Base-by-base conservation (phyloP, 148 eudicot genomes). In the Chenopodium berlandieri region DNA sequence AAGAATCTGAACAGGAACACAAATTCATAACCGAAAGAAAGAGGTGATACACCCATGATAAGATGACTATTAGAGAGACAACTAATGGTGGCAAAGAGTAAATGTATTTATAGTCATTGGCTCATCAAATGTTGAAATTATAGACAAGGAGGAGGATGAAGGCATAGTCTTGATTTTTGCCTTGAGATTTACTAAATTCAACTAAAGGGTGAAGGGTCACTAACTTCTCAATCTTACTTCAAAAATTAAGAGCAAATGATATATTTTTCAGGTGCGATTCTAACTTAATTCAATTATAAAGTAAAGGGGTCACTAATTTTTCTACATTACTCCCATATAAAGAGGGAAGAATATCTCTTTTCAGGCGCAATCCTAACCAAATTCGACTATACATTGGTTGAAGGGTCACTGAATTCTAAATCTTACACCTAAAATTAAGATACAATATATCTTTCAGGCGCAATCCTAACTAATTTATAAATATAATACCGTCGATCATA, bases 1-100 rank as follows among this genome's bases (percentile, higher is more conserved):
- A 82, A 27, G 92, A 84, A 85, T 85, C 97, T 94, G 69, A 87
- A 92, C 67, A 84, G 73, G 37, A 79, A 75, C 75, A 66, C 63
- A 82, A 47, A 64, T 74, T 62, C 3, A 75, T 25, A 50, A 12
- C 9, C 16, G 4, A 50, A 50, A 50, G 13, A 10, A 48, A 50
- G 14, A 50, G 54, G 54, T 50, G 0, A 50, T 50, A 50, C 16
- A 50, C 1, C 13, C 14, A 40, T 71, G 50, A 71, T 19, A 17
- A 71, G 40, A 70, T 32, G 54, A 72, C 44, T 46, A 40, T 71
- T 11, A 40, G 5, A 20, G 37, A 37, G 11, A 16, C 22, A 50
- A 44, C 52, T 8, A 40, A 19, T 22, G 54, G 20, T 22, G 54
- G 30, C 52, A 20, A 40, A 44, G 48, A 13, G 5, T 66, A 11